Conservation (phyloP, 2,329 filamentous ascomycete species). For the Claviceps purpurea region DNA sequence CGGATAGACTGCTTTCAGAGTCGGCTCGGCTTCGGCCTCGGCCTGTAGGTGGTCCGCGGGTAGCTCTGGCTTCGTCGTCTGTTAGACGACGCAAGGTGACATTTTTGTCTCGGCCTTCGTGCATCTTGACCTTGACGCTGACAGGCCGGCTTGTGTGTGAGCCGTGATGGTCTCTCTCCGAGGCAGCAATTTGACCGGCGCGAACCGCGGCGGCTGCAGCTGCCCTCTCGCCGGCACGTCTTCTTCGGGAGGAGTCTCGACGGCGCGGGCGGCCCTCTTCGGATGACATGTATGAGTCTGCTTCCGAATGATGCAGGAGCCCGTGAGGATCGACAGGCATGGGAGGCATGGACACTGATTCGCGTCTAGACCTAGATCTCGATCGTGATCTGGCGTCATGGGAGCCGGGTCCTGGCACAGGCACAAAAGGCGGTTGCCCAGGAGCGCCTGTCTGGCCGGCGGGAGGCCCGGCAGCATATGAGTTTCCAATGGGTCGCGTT, state of each 20-base stretch:
- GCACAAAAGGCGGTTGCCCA: slow-evolving; percentile 6
- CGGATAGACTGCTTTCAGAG: slow-evolving; percentile 44
- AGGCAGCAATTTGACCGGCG: slow-evolving; percentile 32
- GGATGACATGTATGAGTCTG: slow-evolving; percentile 18
- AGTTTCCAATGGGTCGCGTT: slow-evolving; percentile 15
- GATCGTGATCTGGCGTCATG: slow-evolving; percentile 22
- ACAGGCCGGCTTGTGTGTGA: slow-evolving; percentile 33
- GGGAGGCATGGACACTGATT: slow-evolving; percentile 35
- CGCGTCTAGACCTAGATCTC: slow-evolving; percentile 24
- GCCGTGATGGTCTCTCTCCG: slow-evolving; percentile 24
- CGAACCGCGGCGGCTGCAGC: slow-evolving; percentile 34
- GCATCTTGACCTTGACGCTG: slow-evolving; percentile 46
- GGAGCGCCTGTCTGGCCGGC: slow-evolving; percentile 11
- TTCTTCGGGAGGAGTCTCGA: slow-evolving; percentile 32
- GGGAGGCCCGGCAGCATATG: slow-evolving; percentile 11
- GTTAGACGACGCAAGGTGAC: slow-evolving; percentile 49
- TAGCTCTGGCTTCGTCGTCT: slow-evolving; percentile 41
- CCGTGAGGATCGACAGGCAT: slow-evolving; percentile 42
- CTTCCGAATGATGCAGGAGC: slow-evolving; percentile 16
- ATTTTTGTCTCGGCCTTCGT: slow-evolving; percentile 46
- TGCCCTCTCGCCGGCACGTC: slow-evolving; percentile 30
- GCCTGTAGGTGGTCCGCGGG: slow-evolving; percentile 19
- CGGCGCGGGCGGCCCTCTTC: slow-evolving; percentile 24
- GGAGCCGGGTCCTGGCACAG: slow-evolving; percentile 11
- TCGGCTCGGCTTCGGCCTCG: slow-evolving; percentile 24